These are phyloP conservation scores for Geotrichum restrictum DNA, from an alignment of 1,139 yeast genomes.

Conservation along the genomic window DNA sequence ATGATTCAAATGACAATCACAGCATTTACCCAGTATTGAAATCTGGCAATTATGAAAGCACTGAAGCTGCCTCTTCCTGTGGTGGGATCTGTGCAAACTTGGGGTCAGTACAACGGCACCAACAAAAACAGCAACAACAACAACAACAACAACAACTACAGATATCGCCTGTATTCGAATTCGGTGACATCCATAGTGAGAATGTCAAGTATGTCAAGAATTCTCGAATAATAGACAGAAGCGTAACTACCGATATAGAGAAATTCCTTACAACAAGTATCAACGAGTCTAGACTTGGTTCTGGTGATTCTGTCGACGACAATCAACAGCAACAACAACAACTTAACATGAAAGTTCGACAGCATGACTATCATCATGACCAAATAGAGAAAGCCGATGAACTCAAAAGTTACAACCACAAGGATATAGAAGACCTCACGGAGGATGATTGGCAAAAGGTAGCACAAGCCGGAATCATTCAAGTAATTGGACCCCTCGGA, in stretches of 20 bases:
- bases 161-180: no score
- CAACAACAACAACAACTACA: no score
- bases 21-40: no score
- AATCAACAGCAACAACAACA: no score
- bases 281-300: background rate
- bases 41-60: no score
- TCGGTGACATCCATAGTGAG: no score
- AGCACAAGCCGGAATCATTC: slow-evolving; percentile 55
- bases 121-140: no score
- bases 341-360: background rate
- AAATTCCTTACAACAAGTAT: background rate
- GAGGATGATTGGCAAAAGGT: slow-evolving; percentile 75
- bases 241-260: background rate
- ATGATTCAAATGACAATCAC: no score
- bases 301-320: background rate
- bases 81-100: no score
- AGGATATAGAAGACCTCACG: slow-evolving; percentile 55
- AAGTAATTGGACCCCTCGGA: slow-evolving; percentile 67
- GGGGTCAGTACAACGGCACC: no score
- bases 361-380: background rate
- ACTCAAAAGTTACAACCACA: slow-evolving; percentile 6
- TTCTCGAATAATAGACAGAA: background rate
- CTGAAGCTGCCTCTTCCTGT: no score
- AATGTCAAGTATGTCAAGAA: no score
- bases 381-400: background rate